phyloP scores from a whole-genome alignment of 176 grass and related monocot genomes.

The Avena eriantha region DNA sequence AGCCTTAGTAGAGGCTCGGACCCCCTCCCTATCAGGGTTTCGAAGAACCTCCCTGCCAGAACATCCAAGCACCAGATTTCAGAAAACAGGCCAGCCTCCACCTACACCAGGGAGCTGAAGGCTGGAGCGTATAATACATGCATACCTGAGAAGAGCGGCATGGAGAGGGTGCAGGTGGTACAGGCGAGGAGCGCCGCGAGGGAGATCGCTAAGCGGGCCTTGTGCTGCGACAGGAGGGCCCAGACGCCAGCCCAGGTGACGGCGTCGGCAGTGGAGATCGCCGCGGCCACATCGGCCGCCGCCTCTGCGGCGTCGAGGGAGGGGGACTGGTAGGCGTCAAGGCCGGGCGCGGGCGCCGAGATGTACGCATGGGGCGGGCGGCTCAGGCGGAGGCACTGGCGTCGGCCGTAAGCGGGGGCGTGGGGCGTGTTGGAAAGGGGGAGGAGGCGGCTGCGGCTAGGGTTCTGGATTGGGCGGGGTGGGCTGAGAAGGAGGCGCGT shows the following conservation, averaged over 20 bases:
- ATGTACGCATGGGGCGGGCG: slow-evolving; percentile 58
- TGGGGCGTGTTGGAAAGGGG: background rate
- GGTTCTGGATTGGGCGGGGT: background rate
- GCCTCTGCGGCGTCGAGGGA: slow-evolving; percentile 40
- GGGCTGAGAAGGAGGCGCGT: slow-evolving; percentile 48
- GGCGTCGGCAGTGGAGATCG: slow-evolving; percentile 47
- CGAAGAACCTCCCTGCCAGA: slow-evolving; percentile 86
- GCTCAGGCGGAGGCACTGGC: slow-evolving; percentile 18
- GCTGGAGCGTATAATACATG: background rate
- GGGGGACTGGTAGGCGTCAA: slow-evolving; percentile 55
- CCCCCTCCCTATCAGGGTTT: slow-evolving; percentile 78
- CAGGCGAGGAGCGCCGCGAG: slow-evolving; percentile 76
- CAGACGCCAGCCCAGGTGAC: slow-evolving; percentile 76
- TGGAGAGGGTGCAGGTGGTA: slow-evolving; percentile 80
- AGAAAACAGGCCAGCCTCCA: slow-evolving; percentile 34
- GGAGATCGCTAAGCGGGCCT: slow-evolving; percentile 60
- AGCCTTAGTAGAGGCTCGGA: slow-evolving; percentile 69
- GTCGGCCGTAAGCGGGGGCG: background rate
- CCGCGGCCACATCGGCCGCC: slow-evolving; percentile 46
- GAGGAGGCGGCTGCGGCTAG: background rate
- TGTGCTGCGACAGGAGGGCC: slow-evolving; percentile 66
- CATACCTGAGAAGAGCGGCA: slow-evolving; percentile 93
- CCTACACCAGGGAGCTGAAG: background rate
- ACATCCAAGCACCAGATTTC: slow-evolving; percentile 3
- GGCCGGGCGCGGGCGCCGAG: slow-evolving; percentile 76